Evolutionary conservation across 2,329 filamentous ascomycete genomes (phyloP), one percentile per base, ranked within the genome.

Genomic region (Didymella lethalis): DNA sequence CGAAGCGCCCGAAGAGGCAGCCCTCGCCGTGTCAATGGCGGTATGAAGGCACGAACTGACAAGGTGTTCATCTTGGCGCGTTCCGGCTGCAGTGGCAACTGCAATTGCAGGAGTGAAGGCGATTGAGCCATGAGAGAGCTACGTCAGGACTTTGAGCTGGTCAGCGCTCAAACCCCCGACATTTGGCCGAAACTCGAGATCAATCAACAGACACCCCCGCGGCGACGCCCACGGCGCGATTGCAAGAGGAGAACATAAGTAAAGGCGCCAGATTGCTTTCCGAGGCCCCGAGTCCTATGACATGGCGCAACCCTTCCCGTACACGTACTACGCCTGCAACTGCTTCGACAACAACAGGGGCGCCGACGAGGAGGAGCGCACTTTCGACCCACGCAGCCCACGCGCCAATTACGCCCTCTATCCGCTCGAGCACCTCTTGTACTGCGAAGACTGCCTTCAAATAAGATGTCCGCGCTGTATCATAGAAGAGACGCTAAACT

Each of bases 381-480:
- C 91, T 4, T 97, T 99, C 77, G 91, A 99, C 74, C 93, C 95
- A 2, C 88, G 90, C 68, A 88, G 89, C 61, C 86, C 91, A 16
- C 89, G 93, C 36, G 91, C 95, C 58, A 95, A 93, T 76, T 98
- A 92, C 82, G 93, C 92, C 65, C 83, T 99, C 31, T 97, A 94
- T 73, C 94, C 95, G 0, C 88, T 97, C 44, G 94, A 98, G 73
- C 89, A 97, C 74, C 86, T 99, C 26, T 85, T 98, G 40, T 99
- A 96, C 81, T 99, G 95, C 81, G 94, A 97, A 75, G 95, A 98
- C 76, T 99, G 95, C 77, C 92, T 96, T 75, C 90, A 97, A 78
- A 96, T 98, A 62, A 90, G 95, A 67, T 99, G 95, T 75, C 91
- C 92, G 6, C 85, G 93, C 79, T 99, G 95, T 73, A 91, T 96